Evolutionary conservation across 768 basidiomycete genomes (phyloP).

Genomic region (Erythrobasidium yunnanense): DNA sequence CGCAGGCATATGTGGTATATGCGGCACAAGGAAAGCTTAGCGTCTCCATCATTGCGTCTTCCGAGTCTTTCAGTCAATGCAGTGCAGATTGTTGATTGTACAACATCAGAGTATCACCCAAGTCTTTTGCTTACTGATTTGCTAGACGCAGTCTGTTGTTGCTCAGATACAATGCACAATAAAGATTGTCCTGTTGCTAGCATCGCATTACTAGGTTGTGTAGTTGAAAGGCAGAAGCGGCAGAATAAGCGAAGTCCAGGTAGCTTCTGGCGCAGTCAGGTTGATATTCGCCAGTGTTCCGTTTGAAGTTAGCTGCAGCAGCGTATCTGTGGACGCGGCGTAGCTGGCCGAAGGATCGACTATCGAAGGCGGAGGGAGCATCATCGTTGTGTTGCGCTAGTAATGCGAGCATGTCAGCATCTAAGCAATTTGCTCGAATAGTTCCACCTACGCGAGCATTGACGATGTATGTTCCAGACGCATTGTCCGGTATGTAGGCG

Average conservation of each 20-base stretch:
- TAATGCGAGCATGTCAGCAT: background rate
- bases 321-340: constrained; percentile 4
- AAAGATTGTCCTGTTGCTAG: too few relatives aligned
- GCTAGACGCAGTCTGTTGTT: too few relatives aligned
- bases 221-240: background rate
- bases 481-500: constrained; percentile 12
- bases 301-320: background rate
- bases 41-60: background rate
- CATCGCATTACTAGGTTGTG: background rate
- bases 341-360: background rate
- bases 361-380: background rate
- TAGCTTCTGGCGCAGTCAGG: background rate
- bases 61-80: too few relatives aligned
- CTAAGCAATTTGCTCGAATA: background rate
- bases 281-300: background rate
- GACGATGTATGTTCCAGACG: constrained; percentile 7
- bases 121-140: too few relatives aligned
- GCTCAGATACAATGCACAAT: constrained; percentile 2
- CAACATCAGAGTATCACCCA: too few relatives aligned
- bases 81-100: too few relatives aligned
- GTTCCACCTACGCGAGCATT: background rate
- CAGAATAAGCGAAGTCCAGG: constrained; percentile 7
- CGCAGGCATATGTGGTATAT: constrained; percentile 15
- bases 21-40: background rate
- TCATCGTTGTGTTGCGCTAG: background rate